Percentiles rank a stretch among this genome's conserved stretches.
These are phyloP conservation scores for Xylaria grammica DNA, from an alignment of 495 filamentous ascomycete genomes.

Conservation along the genomic window DNA sequence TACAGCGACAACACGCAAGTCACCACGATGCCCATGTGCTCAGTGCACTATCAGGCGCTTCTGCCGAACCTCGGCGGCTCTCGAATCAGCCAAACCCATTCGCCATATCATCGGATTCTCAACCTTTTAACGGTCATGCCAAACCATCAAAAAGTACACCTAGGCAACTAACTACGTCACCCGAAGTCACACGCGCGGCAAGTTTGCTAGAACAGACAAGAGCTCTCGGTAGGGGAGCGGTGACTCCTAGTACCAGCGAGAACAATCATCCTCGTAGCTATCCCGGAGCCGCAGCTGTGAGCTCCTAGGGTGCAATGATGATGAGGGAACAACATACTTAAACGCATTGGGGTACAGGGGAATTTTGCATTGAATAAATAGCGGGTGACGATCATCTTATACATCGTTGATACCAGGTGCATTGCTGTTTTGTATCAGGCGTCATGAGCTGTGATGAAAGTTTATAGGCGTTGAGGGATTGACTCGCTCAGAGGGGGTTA, in stretches of 20 bases:
- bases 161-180: conserved; percentile 34
- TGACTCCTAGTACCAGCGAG: conserved; percentile 24
- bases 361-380: conserved; percentile 22
- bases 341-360: background rate
- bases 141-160: conserved; percentile 29
- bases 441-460: conserved; percentile 32
- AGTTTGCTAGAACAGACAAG: conserved; percentile 37
- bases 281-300: conserved; percentile 11
- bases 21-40: conserved; percentile 37
- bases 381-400: conserved; percentile 13
- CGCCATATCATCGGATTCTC: conserved; percentile 32
- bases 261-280: conserved; percentile 24
- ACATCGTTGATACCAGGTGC: conserved; percentile 35
- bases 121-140: conserved; percentile 30
- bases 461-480: conserved; percentile 16
- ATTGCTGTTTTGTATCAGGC: conserved; percentile 38
- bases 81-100: conserved; percentile 41
- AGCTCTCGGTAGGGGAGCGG: conserved; percentile 32
- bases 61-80: conserved; percentile 37
- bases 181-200: conserved; percentile 38
- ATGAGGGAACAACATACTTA: too few species aligned
- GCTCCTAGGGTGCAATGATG: conserved; percentile 13
- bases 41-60: conserved; percentile 27
- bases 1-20: conserved; percentile 46
- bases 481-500: background rate